Conservation (phyloP, 805 yeast species). For the Debaryomyces maramus region DNA sequence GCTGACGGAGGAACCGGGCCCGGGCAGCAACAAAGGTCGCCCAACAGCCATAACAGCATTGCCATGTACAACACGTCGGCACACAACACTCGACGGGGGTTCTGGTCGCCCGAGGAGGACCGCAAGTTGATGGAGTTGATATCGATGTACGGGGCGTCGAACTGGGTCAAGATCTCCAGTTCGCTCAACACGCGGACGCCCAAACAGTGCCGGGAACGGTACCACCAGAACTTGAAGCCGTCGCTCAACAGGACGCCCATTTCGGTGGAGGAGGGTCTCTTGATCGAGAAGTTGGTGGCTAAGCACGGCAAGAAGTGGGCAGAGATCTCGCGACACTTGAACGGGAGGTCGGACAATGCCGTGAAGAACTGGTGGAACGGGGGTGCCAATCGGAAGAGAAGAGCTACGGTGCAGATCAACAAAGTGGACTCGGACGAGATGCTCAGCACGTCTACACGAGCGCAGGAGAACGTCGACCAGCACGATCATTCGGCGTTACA, state of each 20-base stretch:
- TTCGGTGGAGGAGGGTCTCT: constrained; percentile 76
- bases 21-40: not conserved
- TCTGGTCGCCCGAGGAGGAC: constrained; percentile 90
- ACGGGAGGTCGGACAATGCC: constrained; percentile 88
- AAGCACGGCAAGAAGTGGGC: constrained; percentile 92
- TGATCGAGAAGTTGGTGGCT: constrained; percentile 75
- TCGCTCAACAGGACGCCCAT: constrained; percentile 79
- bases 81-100: constrained; percentile 58
- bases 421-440: constrained; percentile 1
- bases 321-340: constrained; percentile 82
- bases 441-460: not conserved
- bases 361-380: constrained; percentile 98
- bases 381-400: constrained; percentile 79
- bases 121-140: constrained; percentile 68
- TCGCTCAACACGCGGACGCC: constrained; percentile 77
- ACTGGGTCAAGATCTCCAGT: constrained; percentile 86
- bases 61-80: constrained; percentile 12
- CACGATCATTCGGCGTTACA: constrained; percentile 1
- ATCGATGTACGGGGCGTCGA: constrained; percentile 69
- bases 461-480: not conserved
- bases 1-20: not conserved
- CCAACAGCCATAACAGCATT: constrained; percentile 4
- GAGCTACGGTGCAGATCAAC: constrained; percentile 31
- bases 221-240: constrained; percentile 89
- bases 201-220: constrained; percentile 88